Base-by-base conservation (phyloP, 2,329 filamentous ascomycete genomes). In the Ilyonectria sp. region DNA sequence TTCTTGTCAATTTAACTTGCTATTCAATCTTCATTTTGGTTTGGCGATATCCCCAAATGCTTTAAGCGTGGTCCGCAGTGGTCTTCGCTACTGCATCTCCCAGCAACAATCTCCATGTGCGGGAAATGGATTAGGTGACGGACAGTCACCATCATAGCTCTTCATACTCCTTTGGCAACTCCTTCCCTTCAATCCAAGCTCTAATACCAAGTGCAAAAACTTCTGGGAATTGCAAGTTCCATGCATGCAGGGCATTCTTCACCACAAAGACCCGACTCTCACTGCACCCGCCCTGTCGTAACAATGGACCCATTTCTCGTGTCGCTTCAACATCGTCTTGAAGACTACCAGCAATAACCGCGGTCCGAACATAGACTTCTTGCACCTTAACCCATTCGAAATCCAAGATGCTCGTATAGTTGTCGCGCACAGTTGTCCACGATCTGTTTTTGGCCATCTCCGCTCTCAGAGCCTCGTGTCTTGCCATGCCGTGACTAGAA, bases 391-490 rank as follows among this genome's bases (percentile, higher is more conserved):
- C 26, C 17, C 17, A 46, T 17, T 57, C 37, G 29, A 57, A 57
- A 6, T 47, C 55, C 37, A 47, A 8, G 13, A 57, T 46, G 23
- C 55, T 57, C 0, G 55, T 57, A 11, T 46, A 57, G 26, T 46
- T 47, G 17, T 57, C 55, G 17, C 23, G 26, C 7, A 57, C 40
- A 7, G 26, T 46, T 7, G 23, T 21, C 15, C 9, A 35, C n/a
- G 40, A 31, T 21, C 55, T 57, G 40, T 57, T 57, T 26, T 57
- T 57, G 23, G 55, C 11, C 55, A 57, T 57, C 23, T 57, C 55
- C 9, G 6, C 55, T 23, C 26, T 35, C 17, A 57, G 26, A 6
- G 23, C 55, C 13, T 57, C 55, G 15, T 46, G 55, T 33, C 10
- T 31, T 23, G 40, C 23, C 40, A 57, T 57, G 5, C 55, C 55